Evolutionary conservation across 2,329 filamentous ascomycete species (phyloP), one percentile per base, ranked within the genome.

Genomic region (Monilinia laxa): DNA sequence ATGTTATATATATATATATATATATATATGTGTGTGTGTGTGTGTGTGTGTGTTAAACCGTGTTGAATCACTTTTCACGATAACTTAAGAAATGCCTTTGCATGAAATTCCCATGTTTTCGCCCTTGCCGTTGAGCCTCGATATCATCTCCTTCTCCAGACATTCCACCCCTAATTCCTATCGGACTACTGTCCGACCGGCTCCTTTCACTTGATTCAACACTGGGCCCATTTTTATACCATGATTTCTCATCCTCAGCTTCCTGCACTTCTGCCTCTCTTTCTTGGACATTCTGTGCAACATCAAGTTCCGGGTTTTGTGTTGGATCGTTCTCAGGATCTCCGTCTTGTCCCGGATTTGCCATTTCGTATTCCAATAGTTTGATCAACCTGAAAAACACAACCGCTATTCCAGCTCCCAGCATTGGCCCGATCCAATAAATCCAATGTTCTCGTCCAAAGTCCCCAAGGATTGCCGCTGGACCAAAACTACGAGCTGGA

Each of bases 371-470:
- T 65, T 85, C 79, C 23, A 85, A 76, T 58, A 78, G 73, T 75
- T 84, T 84, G 68, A 87, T 77, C 14, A 83, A 70, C 63, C 77
- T 79, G 75, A 84, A 86, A 53, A 84, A 80, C n/a, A 67, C 78
- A 25, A 78, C 80, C 1, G 84, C 83, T 18, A 86, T 72, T 10
- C 82, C 67, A 0, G 81, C 70, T 0, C 84, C 84, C 62, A 85
- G 75, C 14, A 80, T 73, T 1, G 84, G 84, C 0, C 84, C 84
- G 7, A 86, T 70, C 81, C 77, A 80, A 23, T 79, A 83, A 51
- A 83, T 82, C 81, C 81, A 83, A 71, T 83, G 81, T 64, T 82
- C 78, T 4, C 68, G 57, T 47, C 79, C 76, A 68, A 83, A 83
- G 1, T 73, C 76, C 16, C 73, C 73, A 0, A 77, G 80, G 23